Conservation (phyloP, 2,329 filamentous ascomycete species). For the Colletotrichum australisinense region DNA sequence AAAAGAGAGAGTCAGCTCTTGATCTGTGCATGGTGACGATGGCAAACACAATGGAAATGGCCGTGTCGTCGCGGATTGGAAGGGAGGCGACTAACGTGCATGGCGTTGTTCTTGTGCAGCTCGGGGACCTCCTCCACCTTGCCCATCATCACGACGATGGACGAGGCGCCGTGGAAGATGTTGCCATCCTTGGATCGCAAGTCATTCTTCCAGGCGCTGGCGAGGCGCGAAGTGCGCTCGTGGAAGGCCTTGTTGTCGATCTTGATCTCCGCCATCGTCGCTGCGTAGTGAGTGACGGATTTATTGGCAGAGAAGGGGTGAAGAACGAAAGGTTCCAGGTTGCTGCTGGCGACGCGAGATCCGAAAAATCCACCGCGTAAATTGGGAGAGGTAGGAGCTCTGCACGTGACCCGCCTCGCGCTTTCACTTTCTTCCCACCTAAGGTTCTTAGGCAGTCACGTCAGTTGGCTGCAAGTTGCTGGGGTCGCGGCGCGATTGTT, state of each 20-base stretch:
- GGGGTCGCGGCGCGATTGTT: neutral
- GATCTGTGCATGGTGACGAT: neutral
- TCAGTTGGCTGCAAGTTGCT: neutral
- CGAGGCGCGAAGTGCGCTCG: constrained; percentile 88
- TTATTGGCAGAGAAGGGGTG: constrained; percentile 22
- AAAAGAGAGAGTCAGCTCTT: constrained; percentile 17
- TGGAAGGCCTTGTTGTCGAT: constrained; percentile 96
- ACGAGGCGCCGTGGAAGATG: constrained; percentile 86
- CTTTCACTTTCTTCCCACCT: neutral
- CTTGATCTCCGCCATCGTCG: constrained; percentile 83
- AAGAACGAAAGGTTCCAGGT: constrained; percentile 25
- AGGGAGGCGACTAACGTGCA: constrained; percentile 76
- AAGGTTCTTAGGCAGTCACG: neutral
- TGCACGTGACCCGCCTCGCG: constrained; percentile 48
- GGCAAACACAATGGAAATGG: neutral
- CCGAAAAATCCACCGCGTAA: constrained; percentile 56
- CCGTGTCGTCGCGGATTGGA: constrained; percentile 30
- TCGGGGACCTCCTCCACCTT: constrained; percentile 90
- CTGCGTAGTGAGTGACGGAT: constrained; percentile 42
- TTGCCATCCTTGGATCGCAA: constrained; percentile 81
- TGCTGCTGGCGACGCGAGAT: constrained; percentile 49
- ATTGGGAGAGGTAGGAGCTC: constrained; percentile 43
- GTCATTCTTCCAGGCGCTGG: constrained; percentile 95
- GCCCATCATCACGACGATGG: constrained; percentile 91
- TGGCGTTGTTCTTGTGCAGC: constrained; percentile 95